Evolutionary conservation across 495 filamentous ascomycete genomes (phyloP), one percentile per base, ranked within the genome.

Genomic region (Parachaetomium inaequale): DNA sequence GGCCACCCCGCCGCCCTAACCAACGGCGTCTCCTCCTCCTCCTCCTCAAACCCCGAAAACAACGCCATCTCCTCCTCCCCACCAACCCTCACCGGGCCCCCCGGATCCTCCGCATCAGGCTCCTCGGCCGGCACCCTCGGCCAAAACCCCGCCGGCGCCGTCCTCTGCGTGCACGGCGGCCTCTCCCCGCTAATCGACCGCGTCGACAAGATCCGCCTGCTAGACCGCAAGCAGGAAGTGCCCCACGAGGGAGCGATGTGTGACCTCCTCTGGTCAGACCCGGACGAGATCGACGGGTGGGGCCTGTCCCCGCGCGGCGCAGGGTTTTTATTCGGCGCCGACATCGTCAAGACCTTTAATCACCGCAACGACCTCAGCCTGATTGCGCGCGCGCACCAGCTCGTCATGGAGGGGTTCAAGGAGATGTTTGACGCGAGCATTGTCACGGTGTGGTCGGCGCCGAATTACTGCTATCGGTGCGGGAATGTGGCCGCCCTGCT

Each of bases 211-310:
- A 98, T 98, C 74, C 85, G 95, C 28, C 80, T 97, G 17, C 83
- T 98, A 28, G 94, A 98, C 75, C 86, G 94, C 46, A 98, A 98
- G 75, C 94, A 98, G 76, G 94, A 98, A 75, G 94, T 98, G 3
- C 94, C 94, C 0, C 94, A 98, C 74, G 94, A 98, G 79, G 94
- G 94, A 55, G 91, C 94, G 66, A 98, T 98, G 94, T 98, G 94
- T 74, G 94, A 98, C 76, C 79, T 98, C 6, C 82, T 98, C 15
- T 98, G 94, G 94, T 96, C 91, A 6, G 94, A 98, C 75, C 94
- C 94, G 1, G 94, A 98, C 74, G 94, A 98, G 66, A 97, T 98
- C 66, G 93, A 97, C 71, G 94, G 93, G 49, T 98, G 94, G 94
- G 94, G 94, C 1, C 76, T 98, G 14, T 96, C 91, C 21, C 94